Base-by-base conservation (phyloP, 2,329 filamentous ascomycete genomes). In the Magnaporthiopsis rhizophila region DNA sequence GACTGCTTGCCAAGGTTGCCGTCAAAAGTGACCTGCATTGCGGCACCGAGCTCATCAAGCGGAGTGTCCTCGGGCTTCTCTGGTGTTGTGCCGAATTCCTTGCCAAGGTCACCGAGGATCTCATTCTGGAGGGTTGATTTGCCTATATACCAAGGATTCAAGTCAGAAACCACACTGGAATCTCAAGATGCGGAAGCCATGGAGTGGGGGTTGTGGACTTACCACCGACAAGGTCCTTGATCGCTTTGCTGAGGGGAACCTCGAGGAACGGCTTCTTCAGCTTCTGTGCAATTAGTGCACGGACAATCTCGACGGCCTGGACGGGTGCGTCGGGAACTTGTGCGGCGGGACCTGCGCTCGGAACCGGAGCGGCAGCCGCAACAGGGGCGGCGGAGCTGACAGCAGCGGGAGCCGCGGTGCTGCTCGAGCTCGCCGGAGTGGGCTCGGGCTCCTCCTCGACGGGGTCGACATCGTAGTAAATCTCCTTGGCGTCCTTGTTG, bases 91-190 rank as follows among this genome's bases (percentile, higher is more conserved):
- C 95, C 95, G 72, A 99, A 99, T 79, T 99, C 95, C 77, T 98
- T 99, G 75, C 94, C 94, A 68, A 99, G 81, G 75, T 99, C 95
- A 79, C 95, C 95, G 36, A 99, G 86, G 69, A 99, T 98, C 78
- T 99, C 95, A 76, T 99, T 99, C 75, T 99, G 95, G 30, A 99
- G 87, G 9, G 95, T 99, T 3, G 95, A 98, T 83, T 99, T 99
- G 74, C 93, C 93, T 97, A 71, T 58, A 26, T 65, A 50, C n/a
- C 8, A 18, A 8, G 21, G 38, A 60, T 21, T 28, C 58, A 36
- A 63, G 64, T 71, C 62, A 69, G 66, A 60, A 45, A 4, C 58
- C 24, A 21, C 38, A 56, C 11, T 24, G 9, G 8, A 21, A 2
- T 57, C 61, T 32, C 30, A 12, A 53, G 13, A n/a, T 30, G 15